Evolutionary conservation across 164 flowering plant species (phyloP).

Genomic region (Sextonia rubra): DNA sequence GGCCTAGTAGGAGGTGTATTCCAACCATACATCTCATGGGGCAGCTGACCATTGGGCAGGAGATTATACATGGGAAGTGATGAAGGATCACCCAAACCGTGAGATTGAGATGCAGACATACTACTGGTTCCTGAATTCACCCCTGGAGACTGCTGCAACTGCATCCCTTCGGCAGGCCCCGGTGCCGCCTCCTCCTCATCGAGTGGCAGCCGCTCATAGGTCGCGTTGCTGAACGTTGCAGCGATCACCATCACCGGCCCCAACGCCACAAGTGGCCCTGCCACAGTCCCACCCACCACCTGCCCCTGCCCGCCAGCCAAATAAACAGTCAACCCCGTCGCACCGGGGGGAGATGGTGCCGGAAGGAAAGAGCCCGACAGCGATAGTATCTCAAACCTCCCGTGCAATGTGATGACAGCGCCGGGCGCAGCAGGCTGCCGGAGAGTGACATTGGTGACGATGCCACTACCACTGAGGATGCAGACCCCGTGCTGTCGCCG

Average conservation of each 20-base stretch:
- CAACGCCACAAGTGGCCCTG: conserved; percentile 65
- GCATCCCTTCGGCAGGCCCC: background rate
- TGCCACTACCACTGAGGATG: conserved; percentile 68
- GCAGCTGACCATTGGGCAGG: conserved; percentile 30
- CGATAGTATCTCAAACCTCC: conserved; percentile 75
- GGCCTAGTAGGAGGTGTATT: background rate
- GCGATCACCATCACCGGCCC: conserved; percentile 94
- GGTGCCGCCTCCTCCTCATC: conserved; percentile 35
- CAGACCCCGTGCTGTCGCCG: conserved; percentile 80
- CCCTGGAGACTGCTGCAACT: conserved; percentile 21
- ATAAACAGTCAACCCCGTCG: conserved; percentile 70
- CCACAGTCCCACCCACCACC: conserved; percentile 80
- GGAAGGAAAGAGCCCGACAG: conserved; percentile 81
- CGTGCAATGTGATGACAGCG: conserved; percentile 58
- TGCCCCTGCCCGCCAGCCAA: conserved; percentile 87
- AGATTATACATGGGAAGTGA: conserved; percentile 27
- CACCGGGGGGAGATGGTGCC: conserved; percentile 69
- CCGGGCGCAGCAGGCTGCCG: conserved; percentile 66
- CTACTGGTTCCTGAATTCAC: conserved; percentile 25
- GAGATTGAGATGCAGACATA: conserved; percentile 24
- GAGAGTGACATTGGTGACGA: conserved; percentile 67
- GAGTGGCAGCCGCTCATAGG: conserved; percentile 70
- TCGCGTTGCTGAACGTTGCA: conserved; percentile 73
- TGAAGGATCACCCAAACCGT: conserved; percentile 22
- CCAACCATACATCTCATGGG: conserved; percentile 14